These are phyloP conservation scores for Epichloe sylvatica DNA, from an alignment of 2,329 filamentous ascomycete species.

Conservation along the genomic window DNA sequence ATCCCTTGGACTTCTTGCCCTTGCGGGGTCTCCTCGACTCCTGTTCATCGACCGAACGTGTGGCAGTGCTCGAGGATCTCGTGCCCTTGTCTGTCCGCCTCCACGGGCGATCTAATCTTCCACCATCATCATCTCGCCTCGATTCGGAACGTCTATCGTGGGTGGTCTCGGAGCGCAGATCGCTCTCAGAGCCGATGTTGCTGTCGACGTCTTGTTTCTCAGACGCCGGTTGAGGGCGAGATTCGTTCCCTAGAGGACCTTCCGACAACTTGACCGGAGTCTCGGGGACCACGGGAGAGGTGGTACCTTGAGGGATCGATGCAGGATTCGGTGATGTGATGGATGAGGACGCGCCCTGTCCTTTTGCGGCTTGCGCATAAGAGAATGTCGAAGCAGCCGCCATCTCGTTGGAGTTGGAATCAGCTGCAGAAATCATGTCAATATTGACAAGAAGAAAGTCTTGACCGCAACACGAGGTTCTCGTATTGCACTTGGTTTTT, in stretches of 20 bases:
- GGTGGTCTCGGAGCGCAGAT: slow-evolving; percentile 21
- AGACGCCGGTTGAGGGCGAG: slow-evolving; percentile 7
- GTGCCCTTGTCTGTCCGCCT: slow-evolving; percentile 34
- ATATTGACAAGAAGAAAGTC: not conserved
- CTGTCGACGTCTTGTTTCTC: slow-evolving; percentile 23
- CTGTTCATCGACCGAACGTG: slow-evolving; percentile 51
- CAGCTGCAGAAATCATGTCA: slow-evolving; percentile 13
- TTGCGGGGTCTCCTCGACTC: slow-evolving; percentile 34
- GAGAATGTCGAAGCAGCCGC: slow-evolving; percentile 56
- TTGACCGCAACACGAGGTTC: not conserved
- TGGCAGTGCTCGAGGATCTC: slow-evolving; percentile 47
- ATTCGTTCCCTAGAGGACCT: slow-evolving; percentile 12
- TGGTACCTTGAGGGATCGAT: slow-evolving; percentile 13
- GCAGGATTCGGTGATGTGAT: slow-evolving; percentile 13
- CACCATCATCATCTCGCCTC: slow-evolving; percentile 25
- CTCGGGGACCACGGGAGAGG: slow-evolving; percentile 14
- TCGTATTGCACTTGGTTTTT: slow-evolving; percentile 1
- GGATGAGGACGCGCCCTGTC: slow-evolving; percentile 36
- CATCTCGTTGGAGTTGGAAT: slow-evolving; percentile 27
- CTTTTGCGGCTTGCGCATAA: slow-evolving; percentile 86
- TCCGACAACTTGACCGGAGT: slow-evolving; percentile 14
- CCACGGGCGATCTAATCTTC: slow-evolving; percentile 26
- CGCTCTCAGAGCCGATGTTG: slow-evolving; percentile 24
- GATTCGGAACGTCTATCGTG: slow-evolving; percentile 19
- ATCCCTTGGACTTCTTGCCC: slow-evolving; percentile 44